Percentiles rank a stretch among this genome's conserved stretches.
Evolutionary conservation across 495 filamentous ascomycete genomes (phyloP).

Genomic region (Podospora pseudopauciseta): DNA sequence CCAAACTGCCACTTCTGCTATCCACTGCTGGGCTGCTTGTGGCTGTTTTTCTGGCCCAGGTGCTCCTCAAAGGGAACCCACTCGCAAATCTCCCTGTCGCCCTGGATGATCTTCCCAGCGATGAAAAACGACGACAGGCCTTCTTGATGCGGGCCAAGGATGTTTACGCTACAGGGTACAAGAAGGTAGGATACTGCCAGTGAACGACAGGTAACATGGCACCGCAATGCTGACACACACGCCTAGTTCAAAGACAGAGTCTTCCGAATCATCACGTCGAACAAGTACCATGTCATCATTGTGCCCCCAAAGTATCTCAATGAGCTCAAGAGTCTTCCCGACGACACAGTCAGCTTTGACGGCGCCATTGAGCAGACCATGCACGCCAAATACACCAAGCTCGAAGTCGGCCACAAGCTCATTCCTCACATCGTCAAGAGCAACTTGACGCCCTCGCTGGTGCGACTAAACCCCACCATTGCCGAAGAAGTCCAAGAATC

Average conservation of each 20-base stretch:
- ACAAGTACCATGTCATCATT: constrained; percentile 30
- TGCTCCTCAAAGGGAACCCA: constrained; percentile 16
- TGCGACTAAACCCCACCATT: constrained; percentile 26
- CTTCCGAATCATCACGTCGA: constrained; percentile 31
- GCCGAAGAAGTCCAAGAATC: constrained; percentile 28
- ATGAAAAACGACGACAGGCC: constrained; percentile 34
- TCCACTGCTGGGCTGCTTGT: constrained; percentile 25
- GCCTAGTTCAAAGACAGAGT: constrained; percentile 35
- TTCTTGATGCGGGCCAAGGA: constrained; percentile 26
- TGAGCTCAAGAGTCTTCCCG: constrained; percentile 37
- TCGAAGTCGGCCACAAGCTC: constrained; percentile 13
- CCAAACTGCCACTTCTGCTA: constrained; percentile 30
- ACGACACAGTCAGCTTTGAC: constrained; percentile 36
- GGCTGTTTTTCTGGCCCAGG: constrained; percentile 25
- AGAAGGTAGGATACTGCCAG: constrained; percentile 19
- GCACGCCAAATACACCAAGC: constrained; percentile 30
- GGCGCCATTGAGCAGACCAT: constrained; percentile 30
- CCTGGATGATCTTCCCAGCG: constrained; percentile 29
- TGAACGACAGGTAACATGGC: background rate
- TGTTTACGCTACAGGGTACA: constrained; percentile 35
- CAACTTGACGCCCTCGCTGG: constrained; percentile 28
- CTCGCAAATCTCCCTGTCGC: constrained; percentile 29
- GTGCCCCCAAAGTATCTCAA: constrained; percentile 32
- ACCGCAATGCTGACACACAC: background rate
- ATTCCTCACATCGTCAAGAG: constrained; percentile 29